These are phyloP conservation scores for Neonectria coccinea DNA, from an alignment of 2,329 filamentous ascomycete species.

Conservation along the genomic window DNA sequence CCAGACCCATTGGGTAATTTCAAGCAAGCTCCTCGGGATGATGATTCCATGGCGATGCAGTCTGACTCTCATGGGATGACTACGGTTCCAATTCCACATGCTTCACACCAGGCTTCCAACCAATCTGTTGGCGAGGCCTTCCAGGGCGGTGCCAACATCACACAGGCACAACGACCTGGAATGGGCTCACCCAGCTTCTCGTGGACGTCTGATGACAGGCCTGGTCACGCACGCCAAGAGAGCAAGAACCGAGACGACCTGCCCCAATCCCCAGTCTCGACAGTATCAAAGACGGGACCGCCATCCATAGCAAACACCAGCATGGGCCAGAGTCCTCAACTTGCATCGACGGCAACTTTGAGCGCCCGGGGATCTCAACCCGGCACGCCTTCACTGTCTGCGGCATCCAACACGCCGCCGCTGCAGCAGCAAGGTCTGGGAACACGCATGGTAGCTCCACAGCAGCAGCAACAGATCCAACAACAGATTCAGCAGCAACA, in stretches of 20 bases:
- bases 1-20: slow-evolving; percentile 33
- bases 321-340: slow-evolving; percentile 42
- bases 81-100: slow-evolving; percentile 30
- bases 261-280: slow-evolving; percentile 42
- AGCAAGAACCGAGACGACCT: slow-evolving; percentile 30
- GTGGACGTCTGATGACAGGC: slow-evolving; percentile 25
- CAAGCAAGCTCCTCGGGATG: slow-evolving; percentile 20
- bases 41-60: slow-evolving; percentile 26
- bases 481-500: not conserved
- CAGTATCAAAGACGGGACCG: slow-evolving; percentile 38
- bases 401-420: slow-evolving; percentile 30
- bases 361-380: slow-evolving; percentile 34
- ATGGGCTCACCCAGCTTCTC: slow-evolving; percentile 35
- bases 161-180: slow-evolving; percentile 29
- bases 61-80: slow-evolving; percentile 35
- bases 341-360: slow-evolving; percentile 27
- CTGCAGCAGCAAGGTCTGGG: slow-evolving; percentile 31
- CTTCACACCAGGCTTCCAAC: slow-evolving; percentile 33
- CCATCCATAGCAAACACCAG: slow-evolving; percentile 43
- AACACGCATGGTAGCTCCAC: slow-evolving; percentile 28
- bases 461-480: slow-evolving; percentile 24
- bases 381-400: slow-evolving; percentile 30
- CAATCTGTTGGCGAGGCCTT: slow-evolving; percentile 40
- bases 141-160: slow-evolving; percentile 21
- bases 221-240: slow-evolving; percentile 23